Evolutionary conservation across 352 stramenopile species (phyloP), one percentile per base, ranked within the genome.

Genomic region (Phytophthora podocarpi): DNA sequence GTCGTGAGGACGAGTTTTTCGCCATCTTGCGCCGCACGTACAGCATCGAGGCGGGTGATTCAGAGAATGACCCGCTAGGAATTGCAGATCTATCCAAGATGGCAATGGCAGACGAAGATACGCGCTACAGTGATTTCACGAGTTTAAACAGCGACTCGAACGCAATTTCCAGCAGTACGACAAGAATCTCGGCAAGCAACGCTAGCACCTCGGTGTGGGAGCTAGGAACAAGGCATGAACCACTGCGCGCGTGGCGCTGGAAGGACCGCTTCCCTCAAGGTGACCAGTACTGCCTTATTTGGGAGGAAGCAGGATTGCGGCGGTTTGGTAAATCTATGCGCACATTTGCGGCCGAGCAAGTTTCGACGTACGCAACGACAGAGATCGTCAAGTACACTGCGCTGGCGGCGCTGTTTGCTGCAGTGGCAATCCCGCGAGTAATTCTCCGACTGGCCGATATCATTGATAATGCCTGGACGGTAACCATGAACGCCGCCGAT

Each of bases 381-480:
- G 85, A 96, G 59, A 77, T 95, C 21, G 62, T 96, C 32, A 80
- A 89, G 40, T 75, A 89, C 56, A 95, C 88, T 15, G 84, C 78
- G 3, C 59, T 96, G 16, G 84, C 86, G 1, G 69, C 82, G 2
- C 65, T 96, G 13, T 94, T 92, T 52, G 68, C 83, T 8, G 86
- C 88, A 2, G 80, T 93, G 12, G 74, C 85, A 10, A 67, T 96
- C 15, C 89, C 89, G 1, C 72, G 85, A 23, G 80, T 84, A 20
- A 75, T 95, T 48, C 55, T 97, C 12, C 75, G 76, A 27, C 51
- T 87, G 2, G 78, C 77, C 7, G 75, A 90, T 43, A 90, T 93
- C 45, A 91, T 97, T 39, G 87, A 97, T 64, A 93, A 93, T 52
- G 70, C 85, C 4, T 97, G 89, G 89, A 83, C 85, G 31, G 56